These are phyloP conservation scores for Endogone sp. DNA, from an alignment of 192 early-diverging fungal genomes.

Conservation along the genomic window DNA sequence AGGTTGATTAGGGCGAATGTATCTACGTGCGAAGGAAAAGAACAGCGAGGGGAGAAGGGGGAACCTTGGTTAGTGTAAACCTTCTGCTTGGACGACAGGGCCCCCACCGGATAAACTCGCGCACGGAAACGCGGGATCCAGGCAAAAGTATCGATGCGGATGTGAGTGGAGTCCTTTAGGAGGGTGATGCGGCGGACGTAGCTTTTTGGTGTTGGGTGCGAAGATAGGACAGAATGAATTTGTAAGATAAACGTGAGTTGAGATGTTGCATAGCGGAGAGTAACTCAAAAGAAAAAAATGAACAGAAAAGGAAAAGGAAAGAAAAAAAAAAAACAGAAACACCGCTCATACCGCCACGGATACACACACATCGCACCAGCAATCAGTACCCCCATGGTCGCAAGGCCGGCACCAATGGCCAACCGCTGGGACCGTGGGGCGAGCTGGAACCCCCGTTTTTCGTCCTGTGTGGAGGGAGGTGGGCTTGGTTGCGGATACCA, in stretches of 20 bases:
- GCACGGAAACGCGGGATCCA: slow-evolving; percentile 16
- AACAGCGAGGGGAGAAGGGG: background rate
- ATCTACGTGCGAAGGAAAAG: background rate
- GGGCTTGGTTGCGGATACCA: slow-evolving; percentile 19
- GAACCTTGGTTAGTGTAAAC: slow-evolving; percentile 26
- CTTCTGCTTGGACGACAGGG: slow-evolving; percentile 18
- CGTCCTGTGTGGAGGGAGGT: background rate
- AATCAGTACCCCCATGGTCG: slow-evolving; percentile 19
- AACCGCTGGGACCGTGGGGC: slow-evolving; percentile 26
- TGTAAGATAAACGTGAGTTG: background rate
- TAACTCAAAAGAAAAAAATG: background rate
- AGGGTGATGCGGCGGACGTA: slow-evolving; percentile 27
- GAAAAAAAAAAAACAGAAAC: background rate
- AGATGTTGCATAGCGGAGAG: too few species aligned
- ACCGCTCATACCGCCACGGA: slow-evolving; percentile 27
- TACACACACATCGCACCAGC: slow-evolving; percentile 31
- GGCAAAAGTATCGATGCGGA: slow-evolving; percentile 24
- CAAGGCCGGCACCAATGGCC: slow-evolving; percentile 23
- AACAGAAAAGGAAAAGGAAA: background rate
- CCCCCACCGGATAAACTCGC: slow-evolving; percentile 19
- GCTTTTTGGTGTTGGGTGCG: slow-evolving; percentile 7
- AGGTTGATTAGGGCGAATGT: background rate
- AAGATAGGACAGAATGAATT: background rate
- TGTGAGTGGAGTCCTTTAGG: slow-evolving; percentile 16
- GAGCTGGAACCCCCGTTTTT: background rate